These are phyloP conservation scores for Ophiostoma himal-ulmi DNA, from an alignment of 2,329 filamentous ascomycete genomes.

Conservation along the genomic window DNA sequence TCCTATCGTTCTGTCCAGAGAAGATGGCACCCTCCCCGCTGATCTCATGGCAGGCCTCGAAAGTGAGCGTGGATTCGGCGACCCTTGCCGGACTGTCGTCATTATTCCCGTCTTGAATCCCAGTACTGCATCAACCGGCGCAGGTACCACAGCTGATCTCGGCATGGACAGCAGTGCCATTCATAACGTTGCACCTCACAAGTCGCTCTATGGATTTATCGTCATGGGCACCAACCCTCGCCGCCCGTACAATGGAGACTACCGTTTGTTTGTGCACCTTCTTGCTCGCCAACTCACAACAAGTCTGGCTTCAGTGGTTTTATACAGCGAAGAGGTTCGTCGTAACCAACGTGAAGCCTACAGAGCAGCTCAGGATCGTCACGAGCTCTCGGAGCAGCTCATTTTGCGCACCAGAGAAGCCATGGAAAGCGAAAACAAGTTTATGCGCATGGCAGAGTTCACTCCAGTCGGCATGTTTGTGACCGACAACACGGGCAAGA, in stretches of 20 bases:
- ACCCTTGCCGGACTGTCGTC: constrained; percentile 64
- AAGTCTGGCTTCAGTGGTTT: constrained; percentile 71
- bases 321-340: constrained; percentile 78
- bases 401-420: constrained; percentile 58
- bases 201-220: constrained; percentile 69
- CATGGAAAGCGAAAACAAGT: constrained; percentile 66
- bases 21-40: constrained; percentile 58
- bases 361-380: constrained; percentile 68
- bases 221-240: constrained; percentile 73
- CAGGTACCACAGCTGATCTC: neutral
- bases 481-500: constrained; percentile 62
- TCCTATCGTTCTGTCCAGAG: constrained; percentile 62
- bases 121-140: neutral
- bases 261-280: constrained; percentile 69
- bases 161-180: neutral
- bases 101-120: constrained; percentile 76
- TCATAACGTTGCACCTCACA: constrained; percentile 30
- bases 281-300: constrained; percentile 71
- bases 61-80: constrained; percentile 59
- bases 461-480: constrained; percentile 82
- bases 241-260: constrained; percentile 73
- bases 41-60: constrained; percentile 58
- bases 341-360: constrained; percentile 67
- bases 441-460: constrained; percentile 78
- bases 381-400: constrained; percentile 70